Evolutionary conservation across 176 grass and related monocot genomes (phyloP).

Genomic region (Pontederia paniculata): DNA sequence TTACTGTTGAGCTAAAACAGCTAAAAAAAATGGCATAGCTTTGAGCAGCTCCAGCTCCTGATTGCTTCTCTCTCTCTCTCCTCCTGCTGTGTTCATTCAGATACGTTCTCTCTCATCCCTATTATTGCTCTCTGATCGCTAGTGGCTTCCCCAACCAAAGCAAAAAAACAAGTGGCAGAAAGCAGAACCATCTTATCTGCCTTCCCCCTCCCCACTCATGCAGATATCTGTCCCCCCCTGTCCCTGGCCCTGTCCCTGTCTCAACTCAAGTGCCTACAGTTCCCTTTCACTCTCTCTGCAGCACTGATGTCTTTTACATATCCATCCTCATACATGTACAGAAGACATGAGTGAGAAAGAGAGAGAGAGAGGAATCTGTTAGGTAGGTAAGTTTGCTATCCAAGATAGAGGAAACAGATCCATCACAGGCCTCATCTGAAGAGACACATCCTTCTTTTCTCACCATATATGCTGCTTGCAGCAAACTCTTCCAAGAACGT

Average conservation of each 20-base stretch:
- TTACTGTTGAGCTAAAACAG: no score
- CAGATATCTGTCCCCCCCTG: not conserved
- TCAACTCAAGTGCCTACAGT: not conserved
- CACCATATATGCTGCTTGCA: not conserved
- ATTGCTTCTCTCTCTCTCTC: constrained; percentile 1
- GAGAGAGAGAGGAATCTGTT: not conserved
- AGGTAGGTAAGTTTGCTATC: not conserved
- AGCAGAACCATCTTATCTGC: not conserved
- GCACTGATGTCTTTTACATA: not conserved
- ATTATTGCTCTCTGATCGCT: not conserved
- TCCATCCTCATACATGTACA: no score
- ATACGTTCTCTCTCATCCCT: not conserved
- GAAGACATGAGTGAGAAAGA: not conserved
- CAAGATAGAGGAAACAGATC: constrained; percentile 8
- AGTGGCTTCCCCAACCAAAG: constrained; percentile 1
- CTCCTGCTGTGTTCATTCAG: not conserved
- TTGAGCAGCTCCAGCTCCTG: no score
- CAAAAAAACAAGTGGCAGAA: not conserved
- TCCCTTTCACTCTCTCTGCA: not conserved
- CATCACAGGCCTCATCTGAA: constrained; percentile 4
- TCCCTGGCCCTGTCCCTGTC: not conserved
- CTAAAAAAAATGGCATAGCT: no score
- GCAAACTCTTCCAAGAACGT: not conserved
- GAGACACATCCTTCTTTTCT: constrained; percentile 3
- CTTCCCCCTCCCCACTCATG: not conserved